These are phyloP conservation scores for Aureobasidium sp. DNA, from an alignment of 2,329 filamentous ascomycete genomes.

Conservation along the genomic window DNA sequence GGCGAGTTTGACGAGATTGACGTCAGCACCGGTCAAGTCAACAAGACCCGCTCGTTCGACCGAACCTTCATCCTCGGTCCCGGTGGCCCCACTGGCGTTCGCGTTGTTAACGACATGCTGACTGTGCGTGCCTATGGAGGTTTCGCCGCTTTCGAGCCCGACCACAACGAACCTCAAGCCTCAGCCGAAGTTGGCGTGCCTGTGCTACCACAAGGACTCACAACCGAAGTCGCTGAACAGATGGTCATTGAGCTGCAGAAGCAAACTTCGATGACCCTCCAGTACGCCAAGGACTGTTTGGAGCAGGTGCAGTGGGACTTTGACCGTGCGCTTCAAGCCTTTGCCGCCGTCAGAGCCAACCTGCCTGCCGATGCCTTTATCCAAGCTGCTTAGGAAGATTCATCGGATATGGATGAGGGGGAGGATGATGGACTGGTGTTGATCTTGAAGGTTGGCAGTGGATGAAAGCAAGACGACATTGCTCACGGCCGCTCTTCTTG, in stretches of 20 bases:
- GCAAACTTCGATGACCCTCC: conserved; percentile 70
- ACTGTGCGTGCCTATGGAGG: conserved; percentile 63
- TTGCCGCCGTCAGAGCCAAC: conserved; percentile 62
- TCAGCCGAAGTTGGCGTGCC: conserved; percentile 20
- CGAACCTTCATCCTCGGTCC: conserved; percentile 74
- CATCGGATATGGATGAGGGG: conserved; percentile 1
- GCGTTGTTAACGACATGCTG: conserved; percentile 74
- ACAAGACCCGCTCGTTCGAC: conserved; percentile 65
- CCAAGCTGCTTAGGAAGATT: conserved; percentile 7
- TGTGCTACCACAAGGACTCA: conserved; percentile 24
- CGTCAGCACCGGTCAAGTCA: conserved; percentile 46
- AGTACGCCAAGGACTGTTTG: conserved; percentile 76
- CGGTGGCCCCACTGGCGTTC: conserved; percentile 58
- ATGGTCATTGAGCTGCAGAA: conserved; percentile 64
- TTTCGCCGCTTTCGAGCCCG: conserved; percentile 44
- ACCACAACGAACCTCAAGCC: conserved; percentile 27
- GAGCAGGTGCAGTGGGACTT: conserved; percentile 74
- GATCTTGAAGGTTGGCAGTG: too few species aligned
- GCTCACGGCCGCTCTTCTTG: not conserved
- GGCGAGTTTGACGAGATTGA: conserved; percentile 77
- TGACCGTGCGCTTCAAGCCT: conserved; percentile 64
- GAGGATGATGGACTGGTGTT: not conserved
- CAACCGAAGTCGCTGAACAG: conserved; percentile 40
- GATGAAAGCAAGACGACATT: not conserved
- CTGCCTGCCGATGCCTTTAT: conserved; percentile 39